Evolutionary conservation across 2,329 filamentous ascomycete species (phyloP).

Genomic region (Penicillium decumbens): DNA sequence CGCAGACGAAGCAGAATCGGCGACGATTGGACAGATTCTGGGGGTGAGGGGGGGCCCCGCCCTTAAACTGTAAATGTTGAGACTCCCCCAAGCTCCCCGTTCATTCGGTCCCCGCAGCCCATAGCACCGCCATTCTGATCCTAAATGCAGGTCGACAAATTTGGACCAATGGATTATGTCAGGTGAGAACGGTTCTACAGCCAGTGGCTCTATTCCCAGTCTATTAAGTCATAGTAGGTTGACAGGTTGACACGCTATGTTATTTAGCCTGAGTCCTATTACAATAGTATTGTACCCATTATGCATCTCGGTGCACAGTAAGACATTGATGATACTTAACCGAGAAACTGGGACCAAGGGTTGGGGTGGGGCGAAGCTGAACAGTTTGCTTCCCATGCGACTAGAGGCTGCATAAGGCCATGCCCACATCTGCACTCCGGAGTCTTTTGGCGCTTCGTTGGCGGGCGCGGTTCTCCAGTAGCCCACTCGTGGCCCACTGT

Average conservation of each 20-base stretch:
- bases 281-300: background rate
- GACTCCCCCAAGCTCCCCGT: background rate
- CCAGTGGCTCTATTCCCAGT: too few species aligned
- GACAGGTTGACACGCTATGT: background rate
- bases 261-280: too few species aligned
- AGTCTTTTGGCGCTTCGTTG: conserved; percentile 9
- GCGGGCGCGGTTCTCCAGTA: conserved; percentile 5
- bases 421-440: conserved; percentile 13
- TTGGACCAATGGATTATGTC: conserved; percentile 14
- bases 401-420: conserved; percentile 12
- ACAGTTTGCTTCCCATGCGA: conserved; percentile 7
- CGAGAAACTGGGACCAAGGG: conserved; percentile 1
- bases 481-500: conserved; percentile 4
- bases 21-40: conserved; percentile 5
- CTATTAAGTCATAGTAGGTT: background rate
- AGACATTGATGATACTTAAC: background rate
- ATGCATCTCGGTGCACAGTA: background rate
- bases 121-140: too few species aligned
- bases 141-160: conserved; percentile 16
- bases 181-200: background rate
- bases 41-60: conserved; percentile 13
- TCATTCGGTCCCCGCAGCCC: too few species aligned
- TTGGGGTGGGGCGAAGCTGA: conserved; percentile 4
- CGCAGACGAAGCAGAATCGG: conserved; percentile 1
- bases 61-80: conserved; percentile 16